phyloP scores from a whole-genome alignment of 2,329 filamentous ascomycete genomes.

The Ophiosphaerella herpotricha region DNA sequence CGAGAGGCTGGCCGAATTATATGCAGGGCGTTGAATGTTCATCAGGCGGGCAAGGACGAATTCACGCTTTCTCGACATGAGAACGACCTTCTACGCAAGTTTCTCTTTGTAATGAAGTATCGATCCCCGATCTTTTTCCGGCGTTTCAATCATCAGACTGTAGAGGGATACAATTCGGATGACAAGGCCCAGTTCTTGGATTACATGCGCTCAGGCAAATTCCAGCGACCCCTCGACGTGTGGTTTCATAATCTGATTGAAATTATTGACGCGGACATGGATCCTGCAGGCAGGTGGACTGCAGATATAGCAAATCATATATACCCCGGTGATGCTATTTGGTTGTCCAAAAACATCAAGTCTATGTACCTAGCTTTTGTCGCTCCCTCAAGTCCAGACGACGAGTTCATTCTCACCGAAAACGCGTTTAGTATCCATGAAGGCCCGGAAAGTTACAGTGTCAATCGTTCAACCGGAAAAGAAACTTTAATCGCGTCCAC shows the following conservation, averaged over 20 bases:
- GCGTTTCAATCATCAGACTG: constrained; percentile 43
- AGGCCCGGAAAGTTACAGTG: constrained; percentile 19
- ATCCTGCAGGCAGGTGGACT: constrained; percentile 31
- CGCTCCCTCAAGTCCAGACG: constrained; percentile 20
- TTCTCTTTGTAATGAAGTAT: constrained; percentile 55
- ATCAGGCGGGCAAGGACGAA: constrained; percentile 7
- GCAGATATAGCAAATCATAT: constrained; percentile 23
- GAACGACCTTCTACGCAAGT: constrained; percentile 50
- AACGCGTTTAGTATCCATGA: constrained; percentile 40
- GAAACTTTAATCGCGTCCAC: constrained; percentile 7
- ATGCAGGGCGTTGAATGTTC: constrained; percentile 21
- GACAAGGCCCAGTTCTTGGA: constrained; percentile 28
- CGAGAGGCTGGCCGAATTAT: neutral
- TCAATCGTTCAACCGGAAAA: constrained; percentile 5
- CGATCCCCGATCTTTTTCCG: constrained; percentile 43
- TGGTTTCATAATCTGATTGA: constrained; percentile 42
- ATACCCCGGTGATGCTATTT: constrained; percentile 36
- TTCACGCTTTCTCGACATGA: constrained; percentile 41
- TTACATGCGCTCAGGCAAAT: constrained; percentile 40
- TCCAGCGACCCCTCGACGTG: constrained; percentile 38
- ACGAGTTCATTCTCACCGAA: constrained; percentile 44
- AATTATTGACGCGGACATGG: constrained; percentile 40
- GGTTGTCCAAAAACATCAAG: constrained; percentile 34
- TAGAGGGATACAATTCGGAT: constrained; percentile 39
- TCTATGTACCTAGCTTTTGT: constrained; percentile 37